These are phyloP conservation scores for Diaporthe velutina DNA, from an alignment of 2,329 filamentous ascomycete species.

Conservation along the genomic window DNA sequence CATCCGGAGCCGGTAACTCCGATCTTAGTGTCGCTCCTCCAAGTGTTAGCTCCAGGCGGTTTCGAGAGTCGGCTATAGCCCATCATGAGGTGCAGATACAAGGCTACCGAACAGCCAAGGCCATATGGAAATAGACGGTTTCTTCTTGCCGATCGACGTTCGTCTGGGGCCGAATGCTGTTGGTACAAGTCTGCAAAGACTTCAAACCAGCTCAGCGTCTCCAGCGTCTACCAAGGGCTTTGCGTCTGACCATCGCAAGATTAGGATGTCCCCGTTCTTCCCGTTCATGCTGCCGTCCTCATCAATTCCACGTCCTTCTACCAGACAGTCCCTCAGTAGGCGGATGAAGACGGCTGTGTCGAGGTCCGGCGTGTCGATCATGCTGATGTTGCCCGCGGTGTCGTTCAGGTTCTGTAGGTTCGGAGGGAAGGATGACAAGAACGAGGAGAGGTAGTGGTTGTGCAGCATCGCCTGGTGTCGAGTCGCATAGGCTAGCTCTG, in stretches of 20 bases:
- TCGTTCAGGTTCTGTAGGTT: conserved; percentile 89
- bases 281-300: conserved; percentile 71
- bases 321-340: conserved; percentile 71
- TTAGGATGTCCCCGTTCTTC: conserved; percentile 73
- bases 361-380: conserved; percentile 90
- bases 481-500: conserved; percentile 85
- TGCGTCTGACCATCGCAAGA: conserved; percentile 81
- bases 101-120: neutral
- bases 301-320: conserved; percentile 73
- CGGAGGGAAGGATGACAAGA: conserved; percentile 84
- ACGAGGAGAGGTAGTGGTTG: conserved; percentile 86
- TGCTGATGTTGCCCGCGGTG: conserved; percentile 87
- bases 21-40: neutral
- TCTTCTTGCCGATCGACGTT: neutral
- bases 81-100: neutral
- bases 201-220: conserved; percentile 70
- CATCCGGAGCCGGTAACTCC: conserved; percentile 8
- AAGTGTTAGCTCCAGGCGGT: neutral
- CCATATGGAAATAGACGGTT: neutral
- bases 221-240: conserved; percentile 69
- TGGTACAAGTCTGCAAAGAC: neutral
- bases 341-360: conserved; percentile 89
- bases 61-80: neutral
- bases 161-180: neutral
- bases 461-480: conserved; percentile 88